These are phyloP conservation scores for Alloteropsis semialata DNA, from an alignment of 176 grass and related monocot species.

Conservation along the genomic window DNA sequence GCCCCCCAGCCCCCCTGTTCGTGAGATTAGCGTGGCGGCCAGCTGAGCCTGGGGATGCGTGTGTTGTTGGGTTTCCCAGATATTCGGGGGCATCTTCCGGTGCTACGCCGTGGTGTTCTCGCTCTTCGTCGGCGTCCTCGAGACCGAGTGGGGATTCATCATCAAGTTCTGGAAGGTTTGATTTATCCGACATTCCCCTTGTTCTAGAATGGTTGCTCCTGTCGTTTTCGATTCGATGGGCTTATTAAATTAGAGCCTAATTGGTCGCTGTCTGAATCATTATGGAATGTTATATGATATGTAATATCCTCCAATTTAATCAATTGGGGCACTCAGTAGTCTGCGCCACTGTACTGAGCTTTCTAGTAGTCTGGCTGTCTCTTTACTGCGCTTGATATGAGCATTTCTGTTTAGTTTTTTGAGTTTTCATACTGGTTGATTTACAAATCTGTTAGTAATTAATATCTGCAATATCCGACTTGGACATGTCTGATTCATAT, in stretches of 20 bases:
- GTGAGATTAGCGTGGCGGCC: no score
- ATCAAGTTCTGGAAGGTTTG: constrained; percentile 63
- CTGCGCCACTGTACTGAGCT: neutral
- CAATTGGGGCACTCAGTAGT: neutral
- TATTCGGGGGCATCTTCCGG: constrained; percentile 85
- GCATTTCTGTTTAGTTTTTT: neutral
- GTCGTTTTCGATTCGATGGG: neutral
- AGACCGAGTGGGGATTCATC: constrained; percentile 89
- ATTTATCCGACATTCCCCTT: no score
- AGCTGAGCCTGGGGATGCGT: no score
- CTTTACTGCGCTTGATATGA: neutral
- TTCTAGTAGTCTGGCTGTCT: neutral
- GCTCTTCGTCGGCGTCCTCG: constrained; percentile 65
- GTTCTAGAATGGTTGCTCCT: constrained; percentile 28
- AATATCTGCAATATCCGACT: neutral
- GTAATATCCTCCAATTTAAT: neutral
- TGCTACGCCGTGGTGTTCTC: constrained; percentile 82
- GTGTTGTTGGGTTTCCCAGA: constrained; percentile 43
- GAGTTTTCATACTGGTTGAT: neutral
- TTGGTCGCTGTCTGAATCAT: neutral
- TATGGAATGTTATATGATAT: neutral
- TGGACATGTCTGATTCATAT: neutral
- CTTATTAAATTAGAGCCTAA: neutral
- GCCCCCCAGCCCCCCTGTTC: no score
- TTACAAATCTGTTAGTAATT: neutral